A percentile compares a stretch with the other conserved stretches of the same genome.
Evolutionary conservation across 805 yeast species (phyloP).

Genomic region (Ogataea angusta): DNA sequence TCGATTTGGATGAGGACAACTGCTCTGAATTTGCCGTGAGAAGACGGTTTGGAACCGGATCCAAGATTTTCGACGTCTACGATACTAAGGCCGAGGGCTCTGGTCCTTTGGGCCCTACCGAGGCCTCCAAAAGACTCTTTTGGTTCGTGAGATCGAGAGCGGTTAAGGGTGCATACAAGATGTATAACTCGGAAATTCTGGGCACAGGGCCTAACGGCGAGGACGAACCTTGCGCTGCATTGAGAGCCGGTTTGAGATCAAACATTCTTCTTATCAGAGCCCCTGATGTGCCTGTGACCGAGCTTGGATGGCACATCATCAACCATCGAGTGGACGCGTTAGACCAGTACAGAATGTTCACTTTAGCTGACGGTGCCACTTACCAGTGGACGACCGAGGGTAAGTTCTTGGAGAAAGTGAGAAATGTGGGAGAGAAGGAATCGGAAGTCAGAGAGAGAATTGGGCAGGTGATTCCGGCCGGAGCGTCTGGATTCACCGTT

Average conservation of each 20-base stretch:
- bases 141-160: constrained; percentile 62
- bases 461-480: constrained; percentile 55
- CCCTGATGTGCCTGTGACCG: constrained; percentile 47
- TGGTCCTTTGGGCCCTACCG: constrained; percentile 39
- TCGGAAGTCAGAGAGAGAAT: constrained; percentile 62
- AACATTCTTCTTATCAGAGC: constrained; percentile 55
- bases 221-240: constrained; percentile 55
- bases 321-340: constrained; percentile 59
- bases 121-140: constrained; percentile 44
- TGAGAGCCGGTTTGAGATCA: constrained; percentile 60
- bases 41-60: constrained; percentile 59
- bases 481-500: constrained; percentile 51
- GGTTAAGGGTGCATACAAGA: constrained; percentile 62
- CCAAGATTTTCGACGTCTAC: constrained; percentile 53
- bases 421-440: constrained; percentile 60
- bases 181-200: constrained; percentile 42
- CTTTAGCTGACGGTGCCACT: constrained; percentile 54
- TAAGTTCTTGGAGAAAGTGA: constrained; percentile 53
- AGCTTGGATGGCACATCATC: constrained; percentile 62
- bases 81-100: constrained; percentile 39
- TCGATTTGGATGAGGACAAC: constrained; percentile 39
- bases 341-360: constrained; percentile 59
- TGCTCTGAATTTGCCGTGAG: constrained; percentile 46
- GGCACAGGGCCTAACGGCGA: constrained; percentile 46
- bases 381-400: constrained; percentile 68